Percentiles rank a stretch among this genome's conserved stretches.
Conservation (phyloP, 768 basidiomycete species). For the Russula olivacea region DNA sequence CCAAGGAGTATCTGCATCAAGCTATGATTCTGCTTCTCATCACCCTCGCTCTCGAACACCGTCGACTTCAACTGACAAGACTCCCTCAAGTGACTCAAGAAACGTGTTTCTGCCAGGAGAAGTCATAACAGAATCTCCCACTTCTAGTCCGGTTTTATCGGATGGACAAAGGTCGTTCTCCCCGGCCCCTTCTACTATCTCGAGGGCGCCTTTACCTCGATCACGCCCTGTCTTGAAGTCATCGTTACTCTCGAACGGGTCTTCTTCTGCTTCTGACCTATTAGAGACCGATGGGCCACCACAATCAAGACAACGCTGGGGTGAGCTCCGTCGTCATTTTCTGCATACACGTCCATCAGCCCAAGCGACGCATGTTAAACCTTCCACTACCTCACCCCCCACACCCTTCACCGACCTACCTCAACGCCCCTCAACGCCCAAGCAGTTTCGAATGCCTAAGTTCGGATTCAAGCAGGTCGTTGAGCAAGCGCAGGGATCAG, state of each 20-base stretch:
- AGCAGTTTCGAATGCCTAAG: conserved; percentile 41
- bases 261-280: conserved; percentile 13
- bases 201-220: background rate
- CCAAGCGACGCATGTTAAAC: conserved; percentile 22
- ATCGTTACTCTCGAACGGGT: conserved; percentile 20
- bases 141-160: conserved; percentile 7
- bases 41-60: background rate
- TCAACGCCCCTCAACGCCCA: conserved; percentile 23
- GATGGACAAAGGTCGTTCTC: conserved; percentile 10
- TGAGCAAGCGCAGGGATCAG: conserved; percentile 51
- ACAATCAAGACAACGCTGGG: conserved; percentile 45
- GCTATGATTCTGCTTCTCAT: background rate
- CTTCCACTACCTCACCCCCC: conserved; percentile 18
- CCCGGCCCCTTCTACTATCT: background rate
- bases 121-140: conserved; percentile 10
- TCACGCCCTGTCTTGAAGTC: conserved; percentile 21
- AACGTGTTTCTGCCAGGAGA: conserved; percentile 1
- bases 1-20: background rate
- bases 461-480: conserved; percentile 61
- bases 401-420: background rate
- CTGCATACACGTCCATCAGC: conserved; percentile 32
- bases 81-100: background rate
- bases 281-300: conserved; percentile 23
- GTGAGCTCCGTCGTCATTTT: conserved; percentile 49
- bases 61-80: background rate